Base-by-base conservation (phyloP, 2,329 filamentous ascomycete genomes). In the Ilyonectria mors-panacis region DNA sequence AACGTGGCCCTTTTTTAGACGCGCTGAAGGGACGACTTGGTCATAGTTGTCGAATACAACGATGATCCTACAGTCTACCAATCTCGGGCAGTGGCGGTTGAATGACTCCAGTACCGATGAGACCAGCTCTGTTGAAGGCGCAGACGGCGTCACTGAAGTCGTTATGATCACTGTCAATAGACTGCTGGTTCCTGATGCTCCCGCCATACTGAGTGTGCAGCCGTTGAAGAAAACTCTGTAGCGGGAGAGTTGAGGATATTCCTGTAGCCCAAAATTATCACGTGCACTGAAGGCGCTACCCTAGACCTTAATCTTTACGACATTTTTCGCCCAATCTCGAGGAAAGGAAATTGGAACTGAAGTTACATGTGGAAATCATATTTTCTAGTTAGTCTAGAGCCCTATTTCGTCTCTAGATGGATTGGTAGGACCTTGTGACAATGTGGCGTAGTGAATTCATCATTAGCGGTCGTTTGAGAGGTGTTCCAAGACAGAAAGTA, bases 1-100 rank as follows among this genome's bases (percentile, higher is more conserved):
- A 17, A 88, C 84, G 15, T 82, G 78, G n/a, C 87, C 87, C 72
- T 85, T 87, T 70, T 89, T 89, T 19, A 88, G 76, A 0, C 86
- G 83, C 8, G 83, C 78, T 4, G 75, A 77, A 1, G 80, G 64
- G 1, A 77, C 80, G 42, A 89, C 76, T 19, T 81, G 81, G 60
- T 88, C 86, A 67, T 83, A 88, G 0, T 82, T 83, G 70, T 89
- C 87, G 48, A 89, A 82, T 2, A 87, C 85, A 3, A 88, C 81
- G 37, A 88, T 81, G 19, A 88, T 79, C 2, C 78, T 78, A 63
- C 85, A 88, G 0, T 66, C 51, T 2, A 83, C 65, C 15, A 89
- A 71, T 1, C 61, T 66, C 0, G 77, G 75, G 59, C 86, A 88
- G 70, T 86, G 77, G 0, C 53, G 51, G 17, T 77, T 76, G 68